phyloP scores from a whole-genome alignment of 2,329 filamentous ascomycete genomes.

The Cryphonectria naterciae region DNA sequence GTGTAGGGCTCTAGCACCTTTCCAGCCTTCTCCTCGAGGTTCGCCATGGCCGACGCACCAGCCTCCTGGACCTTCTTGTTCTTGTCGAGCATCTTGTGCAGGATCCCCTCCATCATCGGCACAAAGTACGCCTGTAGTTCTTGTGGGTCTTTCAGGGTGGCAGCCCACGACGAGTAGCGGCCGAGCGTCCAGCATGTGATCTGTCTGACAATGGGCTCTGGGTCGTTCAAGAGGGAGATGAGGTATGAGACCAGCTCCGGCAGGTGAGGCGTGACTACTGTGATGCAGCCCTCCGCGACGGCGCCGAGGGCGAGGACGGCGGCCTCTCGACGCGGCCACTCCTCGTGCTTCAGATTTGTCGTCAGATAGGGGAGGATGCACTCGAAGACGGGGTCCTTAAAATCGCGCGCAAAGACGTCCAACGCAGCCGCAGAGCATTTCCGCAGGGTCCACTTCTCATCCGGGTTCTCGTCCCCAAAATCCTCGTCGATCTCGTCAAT shows the following conservation, averaged over 20 bases:
- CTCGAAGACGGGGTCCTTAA: constrained; percentile 84
- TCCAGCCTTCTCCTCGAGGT: constrained; percentile 91
- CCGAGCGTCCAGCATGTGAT: constrained; percentile 98
- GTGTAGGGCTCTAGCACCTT: constrained; percentile 82
- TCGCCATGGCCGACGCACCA: constrained; percentile 92
- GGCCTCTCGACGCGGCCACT: constrained; percentile 93
- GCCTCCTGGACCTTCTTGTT: constrained; percentile 99
- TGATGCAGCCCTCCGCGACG: constrained; percentile 92
- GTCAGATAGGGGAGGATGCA: constrained; percentile 91
- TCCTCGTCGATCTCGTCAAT: constrained; percentile 74
- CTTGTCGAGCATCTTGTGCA: constrained; percentile 91
- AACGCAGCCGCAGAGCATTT: constrained; percentile 97
- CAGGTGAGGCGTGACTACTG: constrained; percentile 85
- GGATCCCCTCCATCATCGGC: constrained; percentile 95
- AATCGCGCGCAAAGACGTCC: constrained; percentile 91
- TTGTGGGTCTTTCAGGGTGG: constrained; percentile 67
- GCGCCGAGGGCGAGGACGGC: constrained; percentile 93
- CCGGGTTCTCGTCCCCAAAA: constrained; percentile 80
- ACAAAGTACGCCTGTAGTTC: constrained; percentile 82
- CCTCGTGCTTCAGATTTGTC: constrained; percentile 81
- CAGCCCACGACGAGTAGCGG: constrained; percentile 91
- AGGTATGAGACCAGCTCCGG: constrained; percentile 90
- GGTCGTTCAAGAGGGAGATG: constrained; percentile 80
- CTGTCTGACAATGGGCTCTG: constrained; percentile 88
- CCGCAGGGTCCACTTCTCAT: constrained; percentile 91